These are phyloP conservation scores for Penicillium oxalicum DNA, from an alignment of 2,329 filamentous ascomycete species.

Conservation along the genomic window DNA sequence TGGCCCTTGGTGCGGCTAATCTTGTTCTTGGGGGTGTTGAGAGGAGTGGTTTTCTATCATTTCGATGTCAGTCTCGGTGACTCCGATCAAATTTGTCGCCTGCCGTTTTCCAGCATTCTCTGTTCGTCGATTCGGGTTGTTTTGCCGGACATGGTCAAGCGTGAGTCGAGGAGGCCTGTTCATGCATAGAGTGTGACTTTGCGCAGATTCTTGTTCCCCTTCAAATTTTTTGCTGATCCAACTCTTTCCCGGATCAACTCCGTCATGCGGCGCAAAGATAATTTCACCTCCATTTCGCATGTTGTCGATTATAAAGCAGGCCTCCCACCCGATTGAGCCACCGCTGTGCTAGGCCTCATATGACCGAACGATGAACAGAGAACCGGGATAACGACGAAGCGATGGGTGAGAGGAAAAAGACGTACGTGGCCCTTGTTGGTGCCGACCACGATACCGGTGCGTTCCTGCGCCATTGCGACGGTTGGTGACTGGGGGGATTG, in stretches of 20 bases:
- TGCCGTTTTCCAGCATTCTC: background rate
- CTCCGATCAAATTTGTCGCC: slow-evolving; percentile 1
- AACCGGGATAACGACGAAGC: slow-evolving; percentile 8
- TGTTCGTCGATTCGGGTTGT: background rate
- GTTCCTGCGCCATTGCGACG: slow-evolving; percentile 47
- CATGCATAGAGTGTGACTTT: too few relatives aligned
- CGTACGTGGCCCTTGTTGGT: slow-evolving; percentile 63
- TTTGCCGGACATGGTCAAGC: too few relatives aligned
- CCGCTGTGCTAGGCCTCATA: slow-evolving; percentile 15
- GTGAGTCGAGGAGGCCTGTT: too few relatives aligned
- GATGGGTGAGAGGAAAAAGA: slow-evolving; percentile 26
- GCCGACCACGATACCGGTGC: slow-evolving; percentile 53
- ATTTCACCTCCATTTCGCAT: too few relatives aligned
- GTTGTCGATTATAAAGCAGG: too few relatives aligned
- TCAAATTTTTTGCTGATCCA: too few relatives aligned
- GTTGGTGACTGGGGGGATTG: slow-evolving; percentile 33
- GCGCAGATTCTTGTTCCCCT: too few relatives aligned
- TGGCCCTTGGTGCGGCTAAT: slow-evolving; percentile 88
- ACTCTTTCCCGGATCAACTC: too few relatives aligned
- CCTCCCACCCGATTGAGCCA: background rate
- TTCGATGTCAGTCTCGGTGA: slow-evolving; percentile 33
- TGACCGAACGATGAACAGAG: slow-evolving; percentile 15
- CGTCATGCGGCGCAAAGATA: too few relatives aligned
- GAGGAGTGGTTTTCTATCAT: slow-evolving; percentile 72
- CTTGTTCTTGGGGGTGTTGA: slow-evolving; percentile 66